phyloP scores from a whole-genome alignment of 257 asterid species.

The Solanum dulcamara region DNA sequence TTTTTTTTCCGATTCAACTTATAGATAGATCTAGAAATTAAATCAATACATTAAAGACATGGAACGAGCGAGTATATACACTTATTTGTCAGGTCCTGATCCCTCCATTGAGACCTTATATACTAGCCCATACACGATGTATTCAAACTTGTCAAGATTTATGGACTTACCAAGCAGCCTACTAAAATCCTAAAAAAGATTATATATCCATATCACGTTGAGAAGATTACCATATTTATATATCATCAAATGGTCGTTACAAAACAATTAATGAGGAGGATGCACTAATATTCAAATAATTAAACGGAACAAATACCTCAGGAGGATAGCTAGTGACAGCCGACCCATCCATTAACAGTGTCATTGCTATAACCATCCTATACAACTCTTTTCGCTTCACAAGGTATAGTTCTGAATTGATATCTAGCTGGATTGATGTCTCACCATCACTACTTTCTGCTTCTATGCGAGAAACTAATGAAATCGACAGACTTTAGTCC shows the following conservation, averaged over 20 bases:
- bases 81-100: slow-evolving; percentile 24
- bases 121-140: slow-evolving; percentile 78
- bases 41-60: background rate
- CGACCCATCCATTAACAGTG: slow-evolving; percentile 49
- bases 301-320: slow-evolving; percentile 25
- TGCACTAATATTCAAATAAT: background rate
- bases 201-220: background rate
- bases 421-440: slow-evolving; percentile 37
- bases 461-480: slow-evolving; percentile 62
- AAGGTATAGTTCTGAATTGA: slow-evolving; percentile 53
- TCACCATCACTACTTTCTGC: slow-evolving; percentile 46
- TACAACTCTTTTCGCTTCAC: slow-evolving; percentile 40
- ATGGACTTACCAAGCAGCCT: background rate
- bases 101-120: slow-evolving; percentile 62
- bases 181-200: background rate
- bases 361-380: slow-evolving; percentile 50
- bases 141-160: slow-evolving; percentile 66
- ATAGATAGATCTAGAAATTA: background rate
- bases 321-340: slow-evolving; percentile 29
- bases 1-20: background rate
- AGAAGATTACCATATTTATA: background rate
- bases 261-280: background rate
- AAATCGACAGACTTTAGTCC: background rate
- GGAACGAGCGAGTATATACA: slow-evolving; percentile 34
- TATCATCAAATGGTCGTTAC: background rate